Evolutionary conservation across 192 early-diverging fungal genomes (phyloP), one percentile per base, ranked within the genome.

Genomic region (Phycomyces blakesleeanus): DNA sequence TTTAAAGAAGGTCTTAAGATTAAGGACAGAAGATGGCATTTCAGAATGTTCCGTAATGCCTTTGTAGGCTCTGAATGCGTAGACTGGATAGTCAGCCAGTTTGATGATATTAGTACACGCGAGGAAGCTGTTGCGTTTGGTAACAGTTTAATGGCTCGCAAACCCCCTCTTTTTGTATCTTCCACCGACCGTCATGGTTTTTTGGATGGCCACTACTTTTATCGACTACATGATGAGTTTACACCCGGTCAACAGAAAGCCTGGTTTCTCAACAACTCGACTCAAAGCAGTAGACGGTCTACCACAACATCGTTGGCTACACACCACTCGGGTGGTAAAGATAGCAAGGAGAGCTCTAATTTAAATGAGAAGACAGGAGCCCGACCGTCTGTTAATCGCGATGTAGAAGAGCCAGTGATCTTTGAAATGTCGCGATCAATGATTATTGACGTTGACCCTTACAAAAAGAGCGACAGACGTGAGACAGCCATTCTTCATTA

Each of bases 171-270:
- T 14, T 83, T 96, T 64, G 58, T 72, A 14, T 85, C 90, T 40
- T 84, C 77, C 29, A 75, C 78, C 25, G 76, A 73, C 6, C 69
- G 76, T n/a, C 86, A 90, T 52, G 51, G 71, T 20, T 94, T 98
- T 61, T 65, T 94, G 65, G 96, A 98, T 63, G 95, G 94, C 0
- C 85, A 89, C 44, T 93, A 92, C 66, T 96, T 92, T 81, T 98
- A 96, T 67, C 81, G 83, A 34, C 61, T 95, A 40, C 77, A 74
- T 10, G 78, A 74, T 18, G 80, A 84, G 7, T 83, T 79, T 55
- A 78, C 80, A 1, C 59, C 62, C 41, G 68, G 20, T 18, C 74
- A 25, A 66, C 69, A 40, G 68, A 74, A 61, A 34, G 20, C 72
- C 25, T 85, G 81, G 81, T 83, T 83, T 55, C 44, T 74, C n/a